Conservation (phyloP, 352 stramenopile genomes). For the Globisporangium sylvaticum region DNA sequence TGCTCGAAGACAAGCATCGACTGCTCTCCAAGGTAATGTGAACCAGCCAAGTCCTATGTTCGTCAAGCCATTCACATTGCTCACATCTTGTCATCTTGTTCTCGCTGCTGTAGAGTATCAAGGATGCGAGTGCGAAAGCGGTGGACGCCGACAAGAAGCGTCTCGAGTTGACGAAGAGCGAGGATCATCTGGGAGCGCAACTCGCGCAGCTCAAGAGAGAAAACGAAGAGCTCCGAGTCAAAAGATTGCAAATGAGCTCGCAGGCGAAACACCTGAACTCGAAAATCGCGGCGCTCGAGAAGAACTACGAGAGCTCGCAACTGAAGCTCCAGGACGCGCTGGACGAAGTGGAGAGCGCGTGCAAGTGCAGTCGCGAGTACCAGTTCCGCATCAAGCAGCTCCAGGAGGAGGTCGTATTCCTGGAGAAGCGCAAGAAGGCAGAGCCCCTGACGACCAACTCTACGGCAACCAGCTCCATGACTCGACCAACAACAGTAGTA, state of each 20-base stretch:
- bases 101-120: constrained; percentile 29
- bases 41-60: background rate
- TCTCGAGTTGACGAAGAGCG: constrained; percentile 23
- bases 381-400: constrained; percentile 69
- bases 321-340: constrained; percentile 34
- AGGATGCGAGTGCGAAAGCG: constrained; percentile 30
- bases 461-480: no score
- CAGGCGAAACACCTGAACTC: constrained; percentile 51
- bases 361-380: constrained; percentile 44
- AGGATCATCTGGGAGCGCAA: constrained; percentile 39
- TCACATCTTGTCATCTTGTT: background rate
- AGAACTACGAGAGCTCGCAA: constrained; percentile 22
- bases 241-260: constrained; percentile 29
- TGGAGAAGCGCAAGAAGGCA: constrained; percentile 43
- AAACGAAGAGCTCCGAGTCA: constrained; percentile 51
- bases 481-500: background rate
- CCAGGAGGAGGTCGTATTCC: constrained; percentile 61
- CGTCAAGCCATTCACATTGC: no score
- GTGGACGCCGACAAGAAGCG: constrained; percentile 42
- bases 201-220: constrained; percentile 44
- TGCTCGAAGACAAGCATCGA: constrained; percentile 42
- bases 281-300: constrained; percentile 38
- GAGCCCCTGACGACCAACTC: background rate
- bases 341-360: constrained; percentile 42
- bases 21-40: constrained; percentile 26